Percentiles rank a stretch among this genome's conserved stretches.
These are phyloP conservation scores for Tieghemostelium lacteum DNA, from an alignment of 78 protist genomes.

Conservation along the genomic window DNA sequence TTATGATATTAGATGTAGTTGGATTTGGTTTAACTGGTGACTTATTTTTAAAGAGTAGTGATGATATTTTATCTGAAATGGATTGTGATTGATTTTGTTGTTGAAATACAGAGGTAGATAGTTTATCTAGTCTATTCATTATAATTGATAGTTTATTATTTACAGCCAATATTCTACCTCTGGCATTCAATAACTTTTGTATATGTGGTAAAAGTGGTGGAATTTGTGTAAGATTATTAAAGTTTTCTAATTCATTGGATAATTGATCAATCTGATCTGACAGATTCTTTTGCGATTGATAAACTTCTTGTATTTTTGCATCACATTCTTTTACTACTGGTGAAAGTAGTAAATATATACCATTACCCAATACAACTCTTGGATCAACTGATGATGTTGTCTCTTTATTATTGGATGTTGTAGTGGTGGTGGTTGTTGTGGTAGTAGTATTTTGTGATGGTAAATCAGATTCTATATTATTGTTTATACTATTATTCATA, in stretches of 20 bases:
- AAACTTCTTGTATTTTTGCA: conserved; percentile 67
- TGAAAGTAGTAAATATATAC: conserved; percentile 45
- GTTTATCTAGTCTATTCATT: conserved; percentile 60
- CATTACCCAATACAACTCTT: conserved; percentile 28
- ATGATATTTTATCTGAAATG: conserved; percentile 41
- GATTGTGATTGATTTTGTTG: conserved; percentile 58
- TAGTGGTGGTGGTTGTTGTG: conserved; percentile 21
- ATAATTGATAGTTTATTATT: conserved; percentile 54
- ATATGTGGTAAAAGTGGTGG: conserved; percentile 75
- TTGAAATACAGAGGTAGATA: conserved; percentile 26
- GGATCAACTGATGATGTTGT: conserved; percentile 17
- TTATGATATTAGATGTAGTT: neutral
- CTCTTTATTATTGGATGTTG: conserved; percentile 7
- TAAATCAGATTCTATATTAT: no score
- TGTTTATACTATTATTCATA: no score
- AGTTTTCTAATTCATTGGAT: conserved; percentile 56
- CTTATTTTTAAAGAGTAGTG: conserved; percentile 20
- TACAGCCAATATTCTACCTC: conserved; percentile 62
- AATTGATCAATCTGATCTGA: conserved; percentile 65
- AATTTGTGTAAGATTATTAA: conserved; percentile 53
- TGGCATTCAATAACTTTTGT: conserved; percentile 69
- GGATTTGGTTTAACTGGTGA: conserved; percentile 15
- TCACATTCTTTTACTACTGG: conserved; percentile 79
- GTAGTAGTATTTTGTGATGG: neutral
- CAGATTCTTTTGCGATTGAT: conserved; percentile 66